Conservation (phyloP, 345 rosid species). For the Corchorus capsularis region DNA sequence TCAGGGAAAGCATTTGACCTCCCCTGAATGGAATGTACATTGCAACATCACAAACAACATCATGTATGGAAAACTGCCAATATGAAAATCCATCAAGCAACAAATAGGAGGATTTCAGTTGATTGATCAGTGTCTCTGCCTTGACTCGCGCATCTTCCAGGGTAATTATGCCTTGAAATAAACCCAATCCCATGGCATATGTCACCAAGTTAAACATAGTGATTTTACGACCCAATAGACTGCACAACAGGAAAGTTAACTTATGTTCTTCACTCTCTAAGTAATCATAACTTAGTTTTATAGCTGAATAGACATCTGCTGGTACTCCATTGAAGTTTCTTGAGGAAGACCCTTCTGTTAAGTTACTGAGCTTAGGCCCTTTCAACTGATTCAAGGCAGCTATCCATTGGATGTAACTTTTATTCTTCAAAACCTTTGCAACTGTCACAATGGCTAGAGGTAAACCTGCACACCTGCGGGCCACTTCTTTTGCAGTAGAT, state of each 20-base stretch:
- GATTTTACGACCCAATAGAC: not conserved
- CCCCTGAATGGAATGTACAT: slow-evolving; percentile 19
- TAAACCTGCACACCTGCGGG: slow-evolving; percentile 31
- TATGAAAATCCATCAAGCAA: slow-evolving; percentile 3
- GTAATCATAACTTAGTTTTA: slow-evolving; percentile 27
- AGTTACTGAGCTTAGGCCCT: not conserved
- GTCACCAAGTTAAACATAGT: not conserved
- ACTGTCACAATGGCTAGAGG: slow-evolving; percentile 29
- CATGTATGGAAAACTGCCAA: slow-evolving; percentile 25
- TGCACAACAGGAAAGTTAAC: slow-evolving; percentile 27
- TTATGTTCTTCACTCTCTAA: slow-evolving; percentile 25
- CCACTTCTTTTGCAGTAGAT: slow-evolving; percentile 9
- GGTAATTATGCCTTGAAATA: no score
- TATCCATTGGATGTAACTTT: slow-evolving; percentile 17
- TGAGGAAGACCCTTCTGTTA: not conserved
- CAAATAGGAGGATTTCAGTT: slow-evolving; percentile 25
- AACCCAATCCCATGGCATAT: no score
- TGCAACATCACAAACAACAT: slow-evolving; percentile 33
- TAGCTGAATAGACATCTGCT: not conserved
- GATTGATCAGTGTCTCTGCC: not conserved
- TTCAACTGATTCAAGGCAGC: slow-evolving; percentile 11
- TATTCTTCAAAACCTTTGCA: slow-evolving; percentile 26
- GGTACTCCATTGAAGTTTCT: not conserved
- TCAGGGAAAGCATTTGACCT: not conserved
- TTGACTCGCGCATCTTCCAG: not conserved